phyloP scores from a whole-genome alignment of 768 basidiomycete species.

The Panellus pusillus region DNA sequence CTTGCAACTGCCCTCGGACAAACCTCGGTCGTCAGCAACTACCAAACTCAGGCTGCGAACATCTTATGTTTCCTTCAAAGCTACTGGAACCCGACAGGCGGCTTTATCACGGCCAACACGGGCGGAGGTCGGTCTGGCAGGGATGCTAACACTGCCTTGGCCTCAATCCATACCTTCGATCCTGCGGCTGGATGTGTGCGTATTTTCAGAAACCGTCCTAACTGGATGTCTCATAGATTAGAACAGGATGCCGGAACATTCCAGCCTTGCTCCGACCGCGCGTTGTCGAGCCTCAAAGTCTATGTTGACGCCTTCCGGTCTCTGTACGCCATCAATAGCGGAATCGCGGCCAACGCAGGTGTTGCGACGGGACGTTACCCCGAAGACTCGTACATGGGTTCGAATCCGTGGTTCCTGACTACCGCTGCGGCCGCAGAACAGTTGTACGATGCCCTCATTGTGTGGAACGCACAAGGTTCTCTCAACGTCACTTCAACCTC shows the following conservation, averaged over 20 bases:
- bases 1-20: conserved; percentile 62
- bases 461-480: conserved; percentile 55
- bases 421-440: conserved; percentile 74
- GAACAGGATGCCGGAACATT: conserved; percentile 55
- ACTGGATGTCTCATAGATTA: neutral
- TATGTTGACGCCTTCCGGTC: conserved; percentile 67
- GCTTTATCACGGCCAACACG: conserved; percentile 75
- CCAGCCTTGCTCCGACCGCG: conserved; percentile 79
- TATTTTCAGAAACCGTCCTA: neutral
- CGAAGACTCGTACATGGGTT: conserved; percentile 55
- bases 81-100: conserved; percentile 67
- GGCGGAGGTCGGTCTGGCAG: conserved; percentile 72
- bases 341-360: conserved; percentile 46
- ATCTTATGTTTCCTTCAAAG: conserved; percentile 80
- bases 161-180: conserved; percentile 67
- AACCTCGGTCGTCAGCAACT: conserved; percentile 46
- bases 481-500: conserved; percentile 59
- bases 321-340: conserved; percentile 65
- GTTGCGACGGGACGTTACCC: conserved; percentile 60
- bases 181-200: conserved; percentile 41
- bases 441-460: conserved; percentile 68
- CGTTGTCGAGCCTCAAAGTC: conserved; percentile 63
- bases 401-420: conserved; percentile 79
- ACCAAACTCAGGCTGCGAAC: conserved; percentile 59
- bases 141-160: conserved; percentile 71